A percentile compares a stretch with the other conserved stretches of the same genome.
phyloP scores from a whole-genome alignment of 129 eudicot genomes.

The Deinandra increscens region DNA sequence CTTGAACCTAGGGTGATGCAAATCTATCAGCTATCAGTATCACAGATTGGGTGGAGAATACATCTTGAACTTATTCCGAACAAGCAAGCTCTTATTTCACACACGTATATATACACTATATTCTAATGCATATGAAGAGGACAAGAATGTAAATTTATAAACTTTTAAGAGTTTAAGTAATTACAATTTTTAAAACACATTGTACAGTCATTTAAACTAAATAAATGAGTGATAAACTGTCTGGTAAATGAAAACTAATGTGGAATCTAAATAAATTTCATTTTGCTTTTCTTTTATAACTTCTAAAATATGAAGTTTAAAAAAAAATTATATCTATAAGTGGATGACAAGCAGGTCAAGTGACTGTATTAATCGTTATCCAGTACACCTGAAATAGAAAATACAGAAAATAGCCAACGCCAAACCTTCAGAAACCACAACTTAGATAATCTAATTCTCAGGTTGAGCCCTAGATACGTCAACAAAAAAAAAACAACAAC shows the following conservation, averaged over 20 bases:
- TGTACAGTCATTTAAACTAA: too few species aligned
- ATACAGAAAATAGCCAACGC: background rate
- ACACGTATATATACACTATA: background rate
- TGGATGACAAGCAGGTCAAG: conserved; percentile 8
- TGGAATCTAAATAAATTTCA: too few species aligned
- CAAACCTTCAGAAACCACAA: conserved; percentile 13
- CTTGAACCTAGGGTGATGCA: background rate
- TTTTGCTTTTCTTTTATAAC: too few species aligned
- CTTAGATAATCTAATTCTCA: background rate
- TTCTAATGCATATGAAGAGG: too few species aligned
- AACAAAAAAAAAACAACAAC: background rate
- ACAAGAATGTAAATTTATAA: too few species aligned
- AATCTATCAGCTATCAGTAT: background rate
- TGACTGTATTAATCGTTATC: background rate
- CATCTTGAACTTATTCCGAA: background rate
- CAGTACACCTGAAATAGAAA: background rate
- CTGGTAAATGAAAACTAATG: too few species aligned
- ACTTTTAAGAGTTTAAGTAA: too few species aligned
- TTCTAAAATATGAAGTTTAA: too few species aligned
- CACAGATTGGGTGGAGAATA: background rate
- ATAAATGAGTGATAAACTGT: too few species aligned
- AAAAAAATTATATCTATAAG: too few species aligned
- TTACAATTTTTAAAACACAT: too few species aligned
- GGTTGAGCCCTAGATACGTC: conserved; percentile 27
- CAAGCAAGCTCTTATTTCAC: background rate